Base-by-base conservation (phyloP, 805 yeast species). In the Phaffomyces antillensis region DNA sequence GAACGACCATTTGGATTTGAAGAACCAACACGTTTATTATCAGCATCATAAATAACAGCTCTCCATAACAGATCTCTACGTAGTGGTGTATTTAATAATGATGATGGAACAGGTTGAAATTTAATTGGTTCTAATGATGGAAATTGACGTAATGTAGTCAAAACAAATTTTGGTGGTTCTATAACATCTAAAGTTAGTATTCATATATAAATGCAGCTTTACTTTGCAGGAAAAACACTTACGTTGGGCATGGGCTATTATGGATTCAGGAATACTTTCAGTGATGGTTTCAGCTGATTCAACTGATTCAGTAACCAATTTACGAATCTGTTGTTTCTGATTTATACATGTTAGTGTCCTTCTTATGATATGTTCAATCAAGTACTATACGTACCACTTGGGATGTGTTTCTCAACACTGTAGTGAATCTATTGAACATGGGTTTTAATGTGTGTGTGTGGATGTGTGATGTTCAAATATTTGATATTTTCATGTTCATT, bases 41-140 rank as follows among this genome's bases (percentile, higher is more conserved):
- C 96, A 34, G 90, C 84, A 70, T 93, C 99, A 71, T 74, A 88
- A 3, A 86, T 85, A 30, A 88, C 96, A 1, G 98, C 96, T 59
- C 81, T 79, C 97, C 98, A 93, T 48, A 93, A 75, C 30, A 90
- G 66, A 64, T 93, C 99, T 64, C 96, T 80, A 66, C 99, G 82
- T 47, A 87, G 63, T 39, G 95, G 95, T 18, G 74, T 71, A 47
- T 81, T 81, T 37, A 93, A 69, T 34, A 89, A 71, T n/a, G 71
- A 60, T 4, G 84, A 63, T 33, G 93, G 85, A 34, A 90, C 80
- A 16, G 97, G 93, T 48, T 85, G 75, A 54, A 86, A 75, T 10
- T 78, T 63, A 43, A 76, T 73, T 30, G 99, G 99, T 64, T 89
- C 96, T 47, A 93, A 72, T 5, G 95, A 83, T 32, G 99, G 99